A percentile compares a stretch with the other conserved stretches of the same genome.
Conservation (phyloP, 2,329 filamentous ascomycete genomes). For the Paecilomyces formosus region DNA sequence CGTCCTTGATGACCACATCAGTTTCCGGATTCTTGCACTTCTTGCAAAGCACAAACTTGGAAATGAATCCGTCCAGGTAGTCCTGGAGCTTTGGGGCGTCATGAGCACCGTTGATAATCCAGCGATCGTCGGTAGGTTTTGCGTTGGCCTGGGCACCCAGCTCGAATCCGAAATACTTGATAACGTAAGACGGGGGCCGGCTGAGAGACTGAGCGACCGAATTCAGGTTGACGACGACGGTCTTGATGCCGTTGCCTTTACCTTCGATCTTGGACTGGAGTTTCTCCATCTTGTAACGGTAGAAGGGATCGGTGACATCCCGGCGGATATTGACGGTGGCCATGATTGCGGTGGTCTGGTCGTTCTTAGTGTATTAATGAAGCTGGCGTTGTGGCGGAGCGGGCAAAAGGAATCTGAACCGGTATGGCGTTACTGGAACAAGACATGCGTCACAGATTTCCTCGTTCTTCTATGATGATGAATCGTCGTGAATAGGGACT, state of each 20-base stretch:
- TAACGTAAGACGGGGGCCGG: conserved; percentile 87
- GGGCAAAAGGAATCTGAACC: conserved; percentile 35
- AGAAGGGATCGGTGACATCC: conserved; percentile 97
- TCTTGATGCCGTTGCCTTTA: conserved; percentile 99
- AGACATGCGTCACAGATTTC: conserved; percentile 51
- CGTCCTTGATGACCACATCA: conserved; percentile 90
- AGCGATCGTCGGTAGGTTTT: conserved; percentile 93
- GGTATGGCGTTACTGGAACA: conserved; percentile 40
- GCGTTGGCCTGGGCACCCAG: conserved; percentile 98
- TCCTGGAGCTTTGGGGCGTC: conserved; percentile 94
- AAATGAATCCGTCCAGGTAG: conserved; percentile 96
- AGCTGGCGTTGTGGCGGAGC: conserved; percentile 19
- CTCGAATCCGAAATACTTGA: conserved; percentile 99
- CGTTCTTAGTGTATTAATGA: conserved; percentile 21
- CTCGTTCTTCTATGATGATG: conserved; percentile 10
- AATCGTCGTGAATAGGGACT: conserved; percentile 13
- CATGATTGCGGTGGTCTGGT: conserved; percentile 61
- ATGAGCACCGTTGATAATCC: conserved; percentile 99
- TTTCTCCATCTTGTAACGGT: conserved; percentile 99
- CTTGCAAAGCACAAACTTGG: conserved; percentile 98
- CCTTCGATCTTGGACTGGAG: conserved; percentile 99
- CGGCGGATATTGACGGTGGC: conserved; percentile 96
- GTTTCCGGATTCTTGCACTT: conserved; percentile 99
- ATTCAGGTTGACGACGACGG: conserved; percentile 91
- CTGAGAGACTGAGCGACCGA: conserved; percentile 87